Conservation (phyloP, 108 stramenopile species). For the Nitzschia sp. region DNA sequence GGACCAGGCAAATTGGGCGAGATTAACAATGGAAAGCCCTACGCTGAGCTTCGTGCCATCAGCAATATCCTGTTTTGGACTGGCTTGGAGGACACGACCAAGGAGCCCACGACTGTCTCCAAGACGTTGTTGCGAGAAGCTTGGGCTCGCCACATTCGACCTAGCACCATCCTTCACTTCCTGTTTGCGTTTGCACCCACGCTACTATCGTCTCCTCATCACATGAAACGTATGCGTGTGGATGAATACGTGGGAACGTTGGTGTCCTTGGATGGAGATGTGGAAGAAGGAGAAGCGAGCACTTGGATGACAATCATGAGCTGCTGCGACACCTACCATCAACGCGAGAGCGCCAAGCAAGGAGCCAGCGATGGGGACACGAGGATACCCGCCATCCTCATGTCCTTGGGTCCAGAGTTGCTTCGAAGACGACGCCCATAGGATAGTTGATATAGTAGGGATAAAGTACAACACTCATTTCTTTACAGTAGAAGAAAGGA, state of each 20-base stretch:
- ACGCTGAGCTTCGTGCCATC: conserved; percentile 80
- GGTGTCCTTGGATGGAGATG: conserved; percentile 67
- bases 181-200: conserved; percentile 78
- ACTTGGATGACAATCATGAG: conserved; percentile 88
- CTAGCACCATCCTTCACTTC: conserved; percentile 81
- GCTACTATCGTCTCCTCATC: conserved; percentile 80
- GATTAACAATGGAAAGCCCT: conserved; percentile 76
- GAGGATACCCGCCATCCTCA: conserved; percentile 66
- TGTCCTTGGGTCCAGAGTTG: conserved; percentile 80
- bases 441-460: background rate
- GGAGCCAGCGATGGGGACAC: conserved; percentile 62
- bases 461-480: no score
- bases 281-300: conserved; percentile 80
- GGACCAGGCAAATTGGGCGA: conserved; percentile 56
- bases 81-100: conserved; percentile 65
- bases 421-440: conserved; percentile 61
- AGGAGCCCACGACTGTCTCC: conserved; percentile 53
- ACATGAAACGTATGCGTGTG: conserved; percentile 70
- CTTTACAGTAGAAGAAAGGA: no score
- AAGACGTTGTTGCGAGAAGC: conserved; percentile 71
- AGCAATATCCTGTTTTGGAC: conserved; percentile 87
- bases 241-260: conserved; percentile 74
- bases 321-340: conserved; percentile 86
- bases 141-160: conserved; percentile 82
- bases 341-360: conserved; percentile 60